Conservation (phyloP, 306 rosid species). For the Castanopsis chinensis region DNA sequence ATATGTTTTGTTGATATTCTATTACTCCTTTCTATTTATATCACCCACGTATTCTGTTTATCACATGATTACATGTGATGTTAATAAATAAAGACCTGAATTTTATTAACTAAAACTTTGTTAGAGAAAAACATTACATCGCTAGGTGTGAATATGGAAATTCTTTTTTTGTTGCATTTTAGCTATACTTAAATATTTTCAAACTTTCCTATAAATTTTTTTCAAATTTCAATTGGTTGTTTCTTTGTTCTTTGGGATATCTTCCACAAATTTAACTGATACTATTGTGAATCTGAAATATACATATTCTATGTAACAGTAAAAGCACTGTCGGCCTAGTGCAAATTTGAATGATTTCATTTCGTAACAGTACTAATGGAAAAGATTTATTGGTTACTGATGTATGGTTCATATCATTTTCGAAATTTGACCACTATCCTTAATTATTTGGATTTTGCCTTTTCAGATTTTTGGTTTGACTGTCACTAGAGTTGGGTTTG, state of each 20-base stretch:
- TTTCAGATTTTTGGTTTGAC: not conserved
- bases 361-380: not conserved
- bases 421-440: not conserved
- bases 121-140: no score
- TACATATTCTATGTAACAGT: no score
- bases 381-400: not conserved
- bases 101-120: no score
- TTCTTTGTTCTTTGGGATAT: not conserved
- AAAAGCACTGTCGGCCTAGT: not conserved
- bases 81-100: no score
- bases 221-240: not conserved
- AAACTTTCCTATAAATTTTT: not conserved
- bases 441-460: not conserved
- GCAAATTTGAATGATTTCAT: not conserved
- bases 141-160: not conserved
- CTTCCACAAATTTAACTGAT: no score
- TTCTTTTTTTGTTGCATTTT: not conserved
- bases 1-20: no score
- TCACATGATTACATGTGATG: no score
- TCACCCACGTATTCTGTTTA: no score
- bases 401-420: not conserved
- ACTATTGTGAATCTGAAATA: no score
- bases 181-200: not conserved
- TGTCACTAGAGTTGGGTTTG: not conserved
- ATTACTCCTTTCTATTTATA: no score